These are phyloP conservation scores for Acanthamoeba quina DNA, from an alignment of 208 protist genomes.

Conservation along the genomic window DNA sequence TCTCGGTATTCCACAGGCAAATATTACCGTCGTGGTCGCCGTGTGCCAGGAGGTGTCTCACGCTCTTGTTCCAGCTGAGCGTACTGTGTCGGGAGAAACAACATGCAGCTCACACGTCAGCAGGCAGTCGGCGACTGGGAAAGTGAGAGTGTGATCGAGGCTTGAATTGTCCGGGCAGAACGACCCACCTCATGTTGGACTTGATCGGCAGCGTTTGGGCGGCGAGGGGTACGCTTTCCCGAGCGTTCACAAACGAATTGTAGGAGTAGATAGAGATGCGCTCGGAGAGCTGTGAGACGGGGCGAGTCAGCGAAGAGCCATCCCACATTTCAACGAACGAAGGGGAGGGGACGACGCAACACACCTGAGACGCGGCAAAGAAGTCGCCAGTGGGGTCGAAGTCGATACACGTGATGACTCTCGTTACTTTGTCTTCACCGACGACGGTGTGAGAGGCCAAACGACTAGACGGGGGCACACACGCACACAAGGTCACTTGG, in stretches of 20 bases:
- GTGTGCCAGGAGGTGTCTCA: not conserved
- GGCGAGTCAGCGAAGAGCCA: not conserved
- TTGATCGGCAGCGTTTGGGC: not conserved
- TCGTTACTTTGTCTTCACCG: not conserved
- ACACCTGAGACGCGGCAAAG: not conserved
- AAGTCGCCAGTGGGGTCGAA: conserved; percentile 2
- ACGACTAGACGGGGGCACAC: not conserved
- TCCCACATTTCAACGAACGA: not conserved
- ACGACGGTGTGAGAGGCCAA: not conserved
- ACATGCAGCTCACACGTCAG: not conserved
- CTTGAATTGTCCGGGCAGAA: not conserved
- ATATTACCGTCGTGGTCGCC: conserved; percentile 24
- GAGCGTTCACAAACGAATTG: not conserved
- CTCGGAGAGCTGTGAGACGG: not conserved
- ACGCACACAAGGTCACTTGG: not conserved
- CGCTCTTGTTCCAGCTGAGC: conserved; percentile 24
- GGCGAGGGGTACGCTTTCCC: not conserved
- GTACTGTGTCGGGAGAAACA: not conserved
- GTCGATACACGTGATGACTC: conserved; percentile 25
- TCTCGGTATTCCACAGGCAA: conserved; percentile 44
- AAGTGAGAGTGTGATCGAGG: not conserved
- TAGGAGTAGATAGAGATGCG: conserved; percentile 16
- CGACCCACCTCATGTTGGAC: not conserved
- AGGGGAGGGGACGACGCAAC: not conserved
- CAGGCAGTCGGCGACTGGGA: not conserved